These are phyloP conservation scores for Sarocladium strictum DNA, from an alignment of 2,329 filamentous ascomycete genomes.

Conservation along the genomic window DNA sequence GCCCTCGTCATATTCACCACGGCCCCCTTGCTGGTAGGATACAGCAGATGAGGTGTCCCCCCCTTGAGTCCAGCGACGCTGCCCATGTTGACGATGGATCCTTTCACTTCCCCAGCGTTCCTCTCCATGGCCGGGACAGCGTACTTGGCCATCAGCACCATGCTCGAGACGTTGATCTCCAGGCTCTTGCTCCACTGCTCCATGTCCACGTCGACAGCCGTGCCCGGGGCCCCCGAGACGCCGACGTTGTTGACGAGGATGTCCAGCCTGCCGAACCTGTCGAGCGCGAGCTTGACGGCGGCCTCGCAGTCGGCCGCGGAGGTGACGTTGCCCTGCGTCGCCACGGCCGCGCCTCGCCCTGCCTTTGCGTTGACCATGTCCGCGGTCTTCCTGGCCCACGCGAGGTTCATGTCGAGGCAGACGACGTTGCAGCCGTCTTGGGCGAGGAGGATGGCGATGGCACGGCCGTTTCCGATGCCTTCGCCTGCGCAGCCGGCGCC, in stretches of 20 bases:
- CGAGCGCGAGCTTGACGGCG: slow-evolving; percentile 31
- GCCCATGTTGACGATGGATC: slow-evolving; percentile 51
- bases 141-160: slow-evolving; percentile 15
- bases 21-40: slow-evolving; percentile 35
- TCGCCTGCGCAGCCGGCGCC: slow-evolving; percentile 31
- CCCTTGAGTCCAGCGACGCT: slow-evolving; percentile 44
- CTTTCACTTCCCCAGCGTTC: slow-evolving; percentile 37
- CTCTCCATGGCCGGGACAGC: slow-evolving; percentile 19
- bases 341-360: slow-evolving; percentile 32
- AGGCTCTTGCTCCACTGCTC: slow-evolving; percentile 46
- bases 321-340: slow-evolving; percentile 50
- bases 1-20: slow-evolving; percentile 40
- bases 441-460: slow-evolving; percentile 47
- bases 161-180: slow-evolving; percentile 26
- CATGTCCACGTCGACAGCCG: slow-evolving; percentile 52
- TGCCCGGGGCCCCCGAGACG: slow-evolving; percentile 47
- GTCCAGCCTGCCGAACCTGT: slow-evolving; percentile 50
- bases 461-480: slow-evolving; percentile 50
- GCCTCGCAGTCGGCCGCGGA: slow-evolving; percentile 39
- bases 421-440: slow-evolving; percentile 47
- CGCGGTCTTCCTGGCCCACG: slow-evolving; percentile 46
- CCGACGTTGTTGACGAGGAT: slow-evolving; percentile 62
- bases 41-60: slow-evolving; percentile 31
- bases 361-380: slow-evolving; percentile 40
- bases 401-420: slow-evolving; percentile 45